Conservation (phyloP, 371 early-diverging fungal species). For the Blakeslea trispora region DNA sequence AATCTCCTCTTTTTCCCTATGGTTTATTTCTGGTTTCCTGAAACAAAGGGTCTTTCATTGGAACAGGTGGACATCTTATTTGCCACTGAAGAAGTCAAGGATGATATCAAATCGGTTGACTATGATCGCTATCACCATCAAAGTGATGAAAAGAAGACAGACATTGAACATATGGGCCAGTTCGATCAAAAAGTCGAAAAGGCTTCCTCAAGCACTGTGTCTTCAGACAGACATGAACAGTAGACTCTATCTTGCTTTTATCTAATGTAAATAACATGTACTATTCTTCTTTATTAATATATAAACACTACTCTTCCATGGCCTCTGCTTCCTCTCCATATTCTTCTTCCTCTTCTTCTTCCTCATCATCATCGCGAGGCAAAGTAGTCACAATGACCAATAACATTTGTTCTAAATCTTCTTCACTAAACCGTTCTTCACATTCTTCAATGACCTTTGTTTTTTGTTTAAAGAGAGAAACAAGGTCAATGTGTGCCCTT, state of each 20-base stretch:
- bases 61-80: constrained; percentile 56
- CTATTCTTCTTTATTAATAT: neutral
- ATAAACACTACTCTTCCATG: constrained; percentile 9
- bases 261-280: no score
- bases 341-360: constrained; percentile 40
- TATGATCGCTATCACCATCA: constrained; percentile 7
- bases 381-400: constrained; percentile 31
- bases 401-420: constrained; percentile 49
- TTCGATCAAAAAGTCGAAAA: neutral
- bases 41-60: constrained; percentile 54
- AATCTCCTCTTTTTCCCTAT: constrained; percentile 36
- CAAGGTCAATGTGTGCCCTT: neutral
- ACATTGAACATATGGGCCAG: constrained; percentile 3
- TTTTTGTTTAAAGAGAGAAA: neutral
- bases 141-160: constrained; percentile 14
- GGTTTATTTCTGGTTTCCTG: constrained; percentile 40
- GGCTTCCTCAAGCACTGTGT: neutral
- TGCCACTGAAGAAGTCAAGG: constrained; percentile 20
- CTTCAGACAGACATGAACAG: no score
- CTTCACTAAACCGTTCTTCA: constrained; percentile 58
- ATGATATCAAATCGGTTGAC: constrained; percentile 11
- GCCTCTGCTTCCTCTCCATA: constrained; percentile 25
- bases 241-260: neutral
- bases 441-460: constrained; percentile 66
- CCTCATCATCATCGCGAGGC: constrained; percentile 52